Conservation (phyloP, 768 basidiomycete genomes). For the Amanita inopinata region DNA sequence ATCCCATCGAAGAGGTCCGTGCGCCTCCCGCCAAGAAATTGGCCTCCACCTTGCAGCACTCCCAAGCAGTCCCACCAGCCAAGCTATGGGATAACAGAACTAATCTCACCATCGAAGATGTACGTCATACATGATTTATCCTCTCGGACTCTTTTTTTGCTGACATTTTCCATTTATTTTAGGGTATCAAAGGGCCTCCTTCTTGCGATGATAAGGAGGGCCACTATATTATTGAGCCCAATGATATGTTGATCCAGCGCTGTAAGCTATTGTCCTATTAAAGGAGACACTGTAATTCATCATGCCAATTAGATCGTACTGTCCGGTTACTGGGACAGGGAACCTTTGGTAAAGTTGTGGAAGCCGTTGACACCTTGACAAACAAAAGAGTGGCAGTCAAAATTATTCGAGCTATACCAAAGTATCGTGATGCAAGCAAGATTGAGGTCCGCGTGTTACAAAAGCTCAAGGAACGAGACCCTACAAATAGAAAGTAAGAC, state of each 20-base stretch:
- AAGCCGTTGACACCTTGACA: constrained; percentile 74
- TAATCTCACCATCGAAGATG: constrained; percentile 57
- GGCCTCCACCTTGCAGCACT: constrained; percentile 37
- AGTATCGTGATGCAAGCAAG: constrained; percentile 97
- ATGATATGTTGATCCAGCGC: constrained; percentile 79
- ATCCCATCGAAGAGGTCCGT: constrained; percentile 65
- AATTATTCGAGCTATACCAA: constrained; percentile 96
- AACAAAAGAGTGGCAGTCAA: constrained; percentile 88
- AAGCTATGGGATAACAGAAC: constrained; percentile 64
- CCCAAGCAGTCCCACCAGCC: constrained; percentile 37
- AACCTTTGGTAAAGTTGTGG: constrained; percentile 98
- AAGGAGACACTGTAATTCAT: not conserved
- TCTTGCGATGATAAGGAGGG: constrained; percentile 97
- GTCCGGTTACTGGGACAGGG: constrained; percentile 90
- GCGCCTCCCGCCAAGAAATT: constrained; percentile 57
- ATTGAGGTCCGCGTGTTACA: constrained; percentile 95
- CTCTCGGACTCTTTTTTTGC: constrained; percentile 14
- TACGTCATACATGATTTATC: constrained; percentile 28
- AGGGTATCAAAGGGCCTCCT: constrained; percentile 53
- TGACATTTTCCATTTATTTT: constrained; percentile 19
- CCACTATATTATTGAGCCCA: constrained; percentile 91
- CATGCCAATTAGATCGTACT: constrained; percentile 65
- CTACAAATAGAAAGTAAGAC: constrained; percentile 78
- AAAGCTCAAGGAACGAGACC: constrained; percentile 83
- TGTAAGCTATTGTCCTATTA: constrained; percentile 43